Percentiles rank a stretch among this genome's conserved stretches.
Evolutionary conservation across 2,329 filamentous ascomycete species (phyloP).

Genomic region (Rosellinia necatrix): DNA sequence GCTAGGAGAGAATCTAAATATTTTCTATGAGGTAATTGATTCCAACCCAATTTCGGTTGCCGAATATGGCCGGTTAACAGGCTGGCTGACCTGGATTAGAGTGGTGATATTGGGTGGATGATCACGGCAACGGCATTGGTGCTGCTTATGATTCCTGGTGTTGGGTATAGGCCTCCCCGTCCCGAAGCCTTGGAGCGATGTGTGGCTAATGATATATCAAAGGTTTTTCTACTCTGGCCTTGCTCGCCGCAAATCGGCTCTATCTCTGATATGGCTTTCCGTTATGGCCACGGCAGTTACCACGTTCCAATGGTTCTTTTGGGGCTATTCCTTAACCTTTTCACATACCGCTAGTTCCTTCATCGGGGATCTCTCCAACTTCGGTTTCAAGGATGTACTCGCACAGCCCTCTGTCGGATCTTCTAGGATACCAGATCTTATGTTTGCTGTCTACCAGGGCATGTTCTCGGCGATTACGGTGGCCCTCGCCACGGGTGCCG

Average conservation of each 20-base stretch:
- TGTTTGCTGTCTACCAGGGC: slow-evolving; percentile 86
- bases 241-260: slow-evolving; percentile 83
- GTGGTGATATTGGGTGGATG: slow-evolving; percentile 85
- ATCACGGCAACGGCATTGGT: slow-evolving; percentile 82
- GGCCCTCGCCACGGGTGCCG: slow-evolving; percentile 81
- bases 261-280: slow-evolving; percentile 89
- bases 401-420: slow-evolving; percentile 77
- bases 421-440: slow-evolving; percentile 74
- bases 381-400: slow-evolving; percentile 78
- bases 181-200: neutral
- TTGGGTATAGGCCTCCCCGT: slow-evolving; percentile 60
- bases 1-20: slow-evolving; percentile 70
- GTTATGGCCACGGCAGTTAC: slow-evolving; percentile 84
- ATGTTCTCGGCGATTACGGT: slow-evolving; percentile 90
- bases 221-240: slow-evolving; percentile 92
- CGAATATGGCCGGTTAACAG: slow-evolving; percentile 32
- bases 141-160: slow-evolving; percentile 89
- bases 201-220: slow-evolving; percentile 13
- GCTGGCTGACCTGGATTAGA: slow-evolving; percentile 43
- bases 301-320: slow-evolving; percentile 94
- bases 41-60: neutral
- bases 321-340: slow-evolving; percentile 83
- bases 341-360: slow-evolving; percentile 76
- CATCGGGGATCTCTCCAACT: slow-evolving; percentile 79
- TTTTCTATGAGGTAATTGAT: slow-evolving; percentile 71